Evolutionary conservation across 257 asterid genomes (phyloP).

Genomic region (Solanum tarijense): DNA sequence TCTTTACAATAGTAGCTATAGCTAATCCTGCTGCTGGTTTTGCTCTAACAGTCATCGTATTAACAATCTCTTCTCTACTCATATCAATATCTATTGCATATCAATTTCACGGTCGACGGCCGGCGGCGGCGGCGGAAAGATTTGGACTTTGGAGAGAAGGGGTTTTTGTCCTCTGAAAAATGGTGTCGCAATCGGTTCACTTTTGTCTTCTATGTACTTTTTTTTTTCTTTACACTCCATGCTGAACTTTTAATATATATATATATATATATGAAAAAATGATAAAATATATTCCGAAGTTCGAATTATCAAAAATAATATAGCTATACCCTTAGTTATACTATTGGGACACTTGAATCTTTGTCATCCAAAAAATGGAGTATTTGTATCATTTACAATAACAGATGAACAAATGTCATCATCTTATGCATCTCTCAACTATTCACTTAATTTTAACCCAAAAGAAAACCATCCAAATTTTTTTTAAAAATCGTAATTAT

Average conservation of each 20-base stretch:
- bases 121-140: background rate
- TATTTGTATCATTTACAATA: no score
- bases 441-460: no score
- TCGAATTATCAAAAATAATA: no score
- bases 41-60: conserved; percentile 51
- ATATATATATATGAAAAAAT: no score
- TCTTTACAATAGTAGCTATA: conserved; percentile 21
- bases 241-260: background rate
- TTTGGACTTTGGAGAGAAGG: background rate
- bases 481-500: background rate
- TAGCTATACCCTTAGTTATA: background rate
- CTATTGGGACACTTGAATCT: no score
- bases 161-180: background rate
- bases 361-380: no score
- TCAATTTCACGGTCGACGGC: background rate
- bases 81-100: conserved; percentile 37
- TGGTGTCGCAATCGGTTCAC: background rate
- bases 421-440: no score
- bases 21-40: conserved; percentile 34
- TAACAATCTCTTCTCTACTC: conserved; percentile 58
- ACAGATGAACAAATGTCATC: no score
- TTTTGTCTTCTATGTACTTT: background rate
- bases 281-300: no score
- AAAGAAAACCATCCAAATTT: fast-evolving
- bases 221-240: background rate